phyloP scores from a whole-genome alignment of 2,329 filamentous ascomycete species.

The Akanthomyces dipterigenus region DNA sequence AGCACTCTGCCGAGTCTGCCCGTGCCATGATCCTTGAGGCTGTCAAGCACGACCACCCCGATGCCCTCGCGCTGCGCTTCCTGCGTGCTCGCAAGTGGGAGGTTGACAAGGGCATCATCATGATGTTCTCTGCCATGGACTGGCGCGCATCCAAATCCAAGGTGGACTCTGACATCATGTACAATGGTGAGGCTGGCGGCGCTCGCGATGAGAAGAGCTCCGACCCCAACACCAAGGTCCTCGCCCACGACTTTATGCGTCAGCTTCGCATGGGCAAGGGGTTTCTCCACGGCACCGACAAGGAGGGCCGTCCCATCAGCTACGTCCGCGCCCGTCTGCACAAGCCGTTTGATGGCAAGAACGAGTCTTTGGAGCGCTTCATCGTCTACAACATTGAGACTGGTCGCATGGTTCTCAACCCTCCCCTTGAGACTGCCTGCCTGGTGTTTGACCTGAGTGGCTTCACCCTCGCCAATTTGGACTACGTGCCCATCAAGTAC shows the following conservation, averaged over 20 bases:
- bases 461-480: conserved; percentile 68
- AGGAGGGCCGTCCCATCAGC: conserved; percentile 28
- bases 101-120: conserved; percentile 30
- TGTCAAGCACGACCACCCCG: conserved; percentile 27
- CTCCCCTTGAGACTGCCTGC: conserved; percentile 18
- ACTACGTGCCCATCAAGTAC: conserved; percentile 70
- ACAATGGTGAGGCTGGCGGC: conserved; percentile 27
- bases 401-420: conserved; percentile 13
- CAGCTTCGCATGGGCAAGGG: conserved; percentile 33
- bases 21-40: conserved; percentile 18
- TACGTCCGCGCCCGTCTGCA: conserved; percentile 29
- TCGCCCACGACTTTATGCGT: conserved; percentile 24
- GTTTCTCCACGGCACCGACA: conserved; percentile 31
- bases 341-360: conserved; percentile 24
- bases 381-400: conserved; percentile 35
- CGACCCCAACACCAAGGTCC: conserved; percentile 4
- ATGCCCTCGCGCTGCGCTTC: conserved; percentile 33
- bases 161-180: conserved; percentile 26
- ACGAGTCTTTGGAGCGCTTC: conserved; percentile 29
- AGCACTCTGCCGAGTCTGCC: conserved; percentile 19
- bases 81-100: conserved; percentile 35
- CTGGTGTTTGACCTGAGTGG: conserved; percentile 67
- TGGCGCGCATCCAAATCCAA: conserved; percentile 29
- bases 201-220: conserved; percentile 21
- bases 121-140: conserved; percentile 30